Evolutionary conservation across 148 eudicot genomes (phyloP), one percentile per base, ranked within the genome.

Genomic region (Nepenthes gracilis): DNA sequence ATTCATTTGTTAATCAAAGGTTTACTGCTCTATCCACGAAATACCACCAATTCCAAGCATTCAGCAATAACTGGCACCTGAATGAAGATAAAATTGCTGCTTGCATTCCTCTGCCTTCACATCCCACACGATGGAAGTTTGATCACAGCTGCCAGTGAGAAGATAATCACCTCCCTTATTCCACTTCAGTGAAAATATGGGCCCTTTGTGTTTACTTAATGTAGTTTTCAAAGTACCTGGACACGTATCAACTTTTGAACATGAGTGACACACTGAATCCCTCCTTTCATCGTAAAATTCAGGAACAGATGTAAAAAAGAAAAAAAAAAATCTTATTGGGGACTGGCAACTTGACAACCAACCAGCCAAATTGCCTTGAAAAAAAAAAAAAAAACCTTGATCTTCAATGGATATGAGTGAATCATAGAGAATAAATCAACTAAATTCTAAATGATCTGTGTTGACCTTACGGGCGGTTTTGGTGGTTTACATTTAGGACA

Each of bases 101-200:
- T 70, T 80, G 67, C 75, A 73, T 58, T 78, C 77, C 53, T 67
- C 78, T 23, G 84, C 54, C 56, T 81, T 78, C 67, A 80, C 83
- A 72, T 87, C 90, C 90, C 90, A 87, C 43, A 84, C 90, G 56
- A 84, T 80, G 49, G 90, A 87, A 55, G 83, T 80, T 62, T 57
- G 74, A 61, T 84, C 95, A 57, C 75, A 74, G 70, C 95, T 87
- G 47, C 95, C 95, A 55, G 85, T 84, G 12, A 87, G 83, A 65
- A 87, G 75, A 74, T 78, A 84, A 70, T 87, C 95, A 10, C 87
- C 85, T 63, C 74, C 84, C 72, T 69, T 87, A 57, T 81, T 84
- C 95, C 95, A 87, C 61, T 87, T 87, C 64, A 87, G 54, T 54
- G 87, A 81, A 49, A 81, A 81, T 36, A 87, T 72, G 7, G 85